Evolutionary conservation across 2,329 filamentous ascomycete species (phyloP), one percentile per base, ranked within the genome.

Genomic region (Nannizziopsis arthrosporioides): DNA sequence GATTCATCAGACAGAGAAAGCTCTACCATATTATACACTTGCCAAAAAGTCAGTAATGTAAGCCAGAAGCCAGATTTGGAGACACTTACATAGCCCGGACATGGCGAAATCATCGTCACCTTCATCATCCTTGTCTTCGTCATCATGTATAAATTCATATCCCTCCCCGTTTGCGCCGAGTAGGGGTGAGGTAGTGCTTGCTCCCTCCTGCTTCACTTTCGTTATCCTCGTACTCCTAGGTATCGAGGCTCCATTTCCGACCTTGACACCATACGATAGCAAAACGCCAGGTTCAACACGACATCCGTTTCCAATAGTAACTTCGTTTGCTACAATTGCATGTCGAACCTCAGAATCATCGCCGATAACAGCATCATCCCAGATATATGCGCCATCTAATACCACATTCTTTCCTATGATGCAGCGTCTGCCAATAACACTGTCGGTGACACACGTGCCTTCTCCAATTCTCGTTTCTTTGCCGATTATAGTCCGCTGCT

Each of bases 351-450:
- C 75, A 12, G 82, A 74, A 15, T 81, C 81, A 59, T 95, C 86
- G 1, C 80, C 84, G 55, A 98, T 78, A 4, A 76, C 76, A 0
- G 80, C 80, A 57, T 88, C 78, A 57, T 95, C 86, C 89, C 90
- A 96, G 54, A 98, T 78, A 57, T 87, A 90, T 17, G 85, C 83
- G 56, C 86, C 76, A 42, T 84, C 76, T 52, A 98, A 79, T 34
- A 73, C 76, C 22, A 92, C 89, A 55, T 92, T 85, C 56, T 78
- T 82, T 5, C 92, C 92, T 56, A 98, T 92, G 54, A 80, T 81
- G 67, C 90, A 96, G 55, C 84, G 76, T 52, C 84, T 78, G 30
- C 92, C 92, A 51, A 98, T 80, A 41, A 92, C 78, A 58, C 84
- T 89, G 64, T 84, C 84, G 7, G 73, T 73, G 30, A 98, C 76